Evolutionary conservation across 139 green algal species (phyloP).

Genomic region (Pleodorina starrii): DNA sequence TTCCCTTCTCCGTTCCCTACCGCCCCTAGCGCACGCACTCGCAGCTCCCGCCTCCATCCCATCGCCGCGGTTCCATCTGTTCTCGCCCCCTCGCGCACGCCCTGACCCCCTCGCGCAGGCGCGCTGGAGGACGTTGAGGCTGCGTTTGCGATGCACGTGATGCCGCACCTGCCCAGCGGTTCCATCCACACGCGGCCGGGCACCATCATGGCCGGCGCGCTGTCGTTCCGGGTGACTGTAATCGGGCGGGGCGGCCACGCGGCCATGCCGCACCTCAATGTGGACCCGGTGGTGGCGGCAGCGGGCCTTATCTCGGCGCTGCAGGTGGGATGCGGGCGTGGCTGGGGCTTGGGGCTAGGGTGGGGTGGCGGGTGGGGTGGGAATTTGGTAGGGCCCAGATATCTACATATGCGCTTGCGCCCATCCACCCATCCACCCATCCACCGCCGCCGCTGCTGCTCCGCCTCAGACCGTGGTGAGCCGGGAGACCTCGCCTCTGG

Average conservation of each 20-base stretch:
- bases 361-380: too few species aligned
- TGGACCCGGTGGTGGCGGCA: constrained; percentile 83
- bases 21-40: too few species aligned
- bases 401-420: background rate
- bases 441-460: too few species aligned
- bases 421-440: background rate
- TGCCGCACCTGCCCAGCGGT: constrained; percentile 78
- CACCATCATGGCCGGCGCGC: constrained; percentile 87
- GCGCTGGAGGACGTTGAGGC: constrained; percentile 43
- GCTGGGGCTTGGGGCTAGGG: background rate
- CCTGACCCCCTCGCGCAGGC: constrained; percentile 2
- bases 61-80: too few species aligned
- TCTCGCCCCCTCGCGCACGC: too few species aligned
- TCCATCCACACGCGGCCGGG: constrained; percentile 71
- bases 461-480: constrained; percentile 92
- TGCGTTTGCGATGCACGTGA: constrained; percentile 88
- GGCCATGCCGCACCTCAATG: constrained; percentile 84
- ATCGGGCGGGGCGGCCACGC: constrained; percentile 83
- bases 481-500: constrained; percentile 87
- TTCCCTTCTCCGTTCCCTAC: too few species aligned
- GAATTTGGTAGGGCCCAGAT: background rate
- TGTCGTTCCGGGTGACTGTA: constrained; percentile 78
- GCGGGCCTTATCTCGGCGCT: constrained; percentile 75
- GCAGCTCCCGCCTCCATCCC: too few species aligned
- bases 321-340: constrained; percentile 62